Percentiles rank a stretch among this genome's conserved stretches.
These are phyloP conservation scores for Rhodotorula sp. DNA, from an alignment of 1,284 basidiomycete genomes.

Conservation along the genomic window DNA sequence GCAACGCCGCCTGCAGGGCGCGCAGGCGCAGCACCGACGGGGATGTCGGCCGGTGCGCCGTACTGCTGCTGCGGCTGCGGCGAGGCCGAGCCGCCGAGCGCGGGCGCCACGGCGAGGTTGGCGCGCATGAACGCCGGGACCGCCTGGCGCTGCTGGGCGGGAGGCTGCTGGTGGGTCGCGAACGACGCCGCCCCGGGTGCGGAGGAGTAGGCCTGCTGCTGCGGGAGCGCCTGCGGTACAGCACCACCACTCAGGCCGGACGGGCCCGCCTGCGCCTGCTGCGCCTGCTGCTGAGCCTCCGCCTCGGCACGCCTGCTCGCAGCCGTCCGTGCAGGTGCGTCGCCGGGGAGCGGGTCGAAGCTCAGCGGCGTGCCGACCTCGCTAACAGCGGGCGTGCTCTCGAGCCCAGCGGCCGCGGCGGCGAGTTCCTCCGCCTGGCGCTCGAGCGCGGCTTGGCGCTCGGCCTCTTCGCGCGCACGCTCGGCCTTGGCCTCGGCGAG, in stretches of 20 bases:
- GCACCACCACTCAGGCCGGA: background rate
- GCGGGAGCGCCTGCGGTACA: no score
- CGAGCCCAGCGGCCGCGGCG: constrained; percentile 4
- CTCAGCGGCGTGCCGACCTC: constrained; percentile 25
- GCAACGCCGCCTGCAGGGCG: background rate
- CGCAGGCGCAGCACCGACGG: background rate
- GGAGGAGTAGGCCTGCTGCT: background rate
- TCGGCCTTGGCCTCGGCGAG: constrained; percentile 6
- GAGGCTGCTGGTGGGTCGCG: background rate
- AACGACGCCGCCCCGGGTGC: background rate
- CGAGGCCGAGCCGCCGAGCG: constrained; percentile 5
- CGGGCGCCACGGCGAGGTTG: constrained; percentile 7
- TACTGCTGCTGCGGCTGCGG: background rate
- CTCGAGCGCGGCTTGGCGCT: constrained; percentile 22
- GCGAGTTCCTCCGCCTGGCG: constrained; percentile 29
- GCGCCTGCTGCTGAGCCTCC: background rate
- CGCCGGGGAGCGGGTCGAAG: constrained; percentile 16
- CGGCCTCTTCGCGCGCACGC: constrained; percentile 12
- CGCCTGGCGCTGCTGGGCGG: background rate
- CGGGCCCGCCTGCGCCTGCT: background rate
- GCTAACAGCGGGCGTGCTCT: background rate
- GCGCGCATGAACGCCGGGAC: constrained; percentile 19
- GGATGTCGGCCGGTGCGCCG: background rate
- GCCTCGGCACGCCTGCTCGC: constrained; percentile 5
- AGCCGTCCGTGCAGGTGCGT: constrained; percentile 20